Evolutionary conservation across 2,329 filamentous ascomycete genomes (phyloP), one percentile per base, ranked within the genome.

Genomic region (Plenodomus lindquistii): DNA sequence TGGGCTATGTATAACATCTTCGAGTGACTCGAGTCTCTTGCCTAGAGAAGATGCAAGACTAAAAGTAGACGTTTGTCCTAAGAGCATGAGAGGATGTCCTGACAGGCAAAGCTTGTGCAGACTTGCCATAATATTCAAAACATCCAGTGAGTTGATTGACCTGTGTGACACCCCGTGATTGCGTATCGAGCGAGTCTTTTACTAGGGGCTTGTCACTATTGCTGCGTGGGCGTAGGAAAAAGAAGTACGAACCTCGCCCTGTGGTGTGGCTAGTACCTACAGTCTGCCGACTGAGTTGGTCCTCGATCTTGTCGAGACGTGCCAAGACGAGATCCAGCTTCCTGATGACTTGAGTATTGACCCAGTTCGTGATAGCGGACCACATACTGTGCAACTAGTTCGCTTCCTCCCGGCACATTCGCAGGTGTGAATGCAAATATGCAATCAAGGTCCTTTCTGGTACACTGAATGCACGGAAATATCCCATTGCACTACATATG

Each of bases 81-180:
- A 24, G 6, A 10, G 5, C 22, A 10, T 24, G 22, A 24, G 22
- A 5, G 10, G 22, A 24, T 6, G 6, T 7, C 15, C 15, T 7
- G 5, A 36, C n/a, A 7, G 19, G 37, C 19, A 39, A 13, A 6
- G 16, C 19, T 39, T 19, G n/a, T 6, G 17, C 16, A 6, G 10
- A 36, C 19, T 20, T 42, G 35, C 40, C 40, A 36, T 42, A 42
- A 22, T 42, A 42, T 27, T 42, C 40, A 17, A 42, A 36, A 15
- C 40, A 42, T 19, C 40, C 40, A 8, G 40, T 42, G 7, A 35
- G 40, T 20, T 42, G 40, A 29, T 42, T 42, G 11, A 42, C 22
- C 29, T 42, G 29, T 16, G 34, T 27, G n/a, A 42, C n/a, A 22
- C 40, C 40, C 6, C 19, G 27, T 8, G 20, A 9, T 5, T 36